Evolutionary conservation across 495 filamentous ascomycete species (phyloP).

Genomic region (Podospora comata): DNA sequence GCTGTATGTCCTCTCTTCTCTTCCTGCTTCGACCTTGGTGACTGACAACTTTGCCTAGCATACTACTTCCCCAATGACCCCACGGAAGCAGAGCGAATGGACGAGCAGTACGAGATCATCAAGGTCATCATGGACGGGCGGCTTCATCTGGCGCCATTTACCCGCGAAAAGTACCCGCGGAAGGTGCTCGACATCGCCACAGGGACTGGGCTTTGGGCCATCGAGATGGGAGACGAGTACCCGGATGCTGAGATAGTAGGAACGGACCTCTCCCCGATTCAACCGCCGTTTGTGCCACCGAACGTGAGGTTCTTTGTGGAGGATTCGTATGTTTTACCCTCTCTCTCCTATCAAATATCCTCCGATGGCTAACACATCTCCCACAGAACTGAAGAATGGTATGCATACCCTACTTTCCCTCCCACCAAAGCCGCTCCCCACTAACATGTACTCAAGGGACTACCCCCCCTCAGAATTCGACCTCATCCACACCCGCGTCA

Average conservation of each 20-base stretch:
- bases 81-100: slow-evolving; percentile 49
- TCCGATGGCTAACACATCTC: slow-evolving; percentile 21
- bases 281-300: slow-evolving; percentile 41
- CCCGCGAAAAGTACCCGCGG: slow-evolving; percentile 43
- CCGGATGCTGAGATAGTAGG: slow-evolving; percentile 42
- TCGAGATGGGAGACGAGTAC: slow-evolving; percentile 46
- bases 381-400: slow-evolving; percentile 28
- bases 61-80: slow-evolving; percentile 62
- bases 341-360: neutral
- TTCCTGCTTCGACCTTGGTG: neutral
- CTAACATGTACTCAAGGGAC: slow-evolving; percentile 27
- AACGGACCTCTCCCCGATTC: slow-evolving; percentile 45
- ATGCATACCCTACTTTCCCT: neutral
- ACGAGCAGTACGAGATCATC: slow-evolving; percentile 61
- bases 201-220: slow-evolving; percentile 57
- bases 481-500: slow-evolving; percentile 50
- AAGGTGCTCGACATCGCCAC: slow-evolving; percentile 68
- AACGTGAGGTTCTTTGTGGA: slow-evolving; percentile 50
- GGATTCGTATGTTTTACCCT: slow-evolving; percentile 36
- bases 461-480: slow-evolving; percentile 35
- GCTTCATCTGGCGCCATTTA: slow-evolving; percentile 57
- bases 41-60: slow-evolving; percentile 34
- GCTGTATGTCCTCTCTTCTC: slow-evolving; percentile 30
- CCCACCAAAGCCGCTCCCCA: slow-evolving; percentile 20
- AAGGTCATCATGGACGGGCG: slow-evolving; percentile 50